These are phyloP conservation scores for Fusarium sp. DNA, from an alignment of 2,329 filamentous ascomycete genomes.

Conservation along the genomic window DNA sequence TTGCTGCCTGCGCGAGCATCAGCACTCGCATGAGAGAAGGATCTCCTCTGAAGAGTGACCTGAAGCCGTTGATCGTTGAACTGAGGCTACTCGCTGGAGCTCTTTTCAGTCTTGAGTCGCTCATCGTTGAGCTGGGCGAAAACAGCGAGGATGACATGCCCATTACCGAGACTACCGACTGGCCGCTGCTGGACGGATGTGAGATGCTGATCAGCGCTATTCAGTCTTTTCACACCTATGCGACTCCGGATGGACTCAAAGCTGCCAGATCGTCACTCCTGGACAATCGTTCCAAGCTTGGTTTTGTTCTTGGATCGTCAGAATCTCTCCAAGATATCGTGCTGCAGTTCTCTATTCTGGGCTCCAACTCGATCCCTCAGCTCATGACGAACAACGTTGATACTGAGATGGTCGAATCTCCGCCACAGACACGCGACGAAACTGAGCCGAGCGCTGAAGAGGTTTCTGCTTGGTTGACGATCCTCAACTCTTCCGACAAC, in stretches of 20 bases:
- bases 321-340: slow-evolving; percentile 37
- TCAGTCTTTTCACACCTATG: slow-evolving; percentile 15
- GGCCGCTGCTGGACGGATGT: slow-evolving; percentile 35
- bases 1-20: slow-evolving; percentile 31
- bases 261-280: slow-evolving; percentile 32
- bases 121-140: slow-evolving; percentile 32
- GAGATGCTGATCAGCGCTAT: slow-evolving; percentile 34
- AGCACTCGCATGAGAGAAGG: slow-evolving; percentile 6
- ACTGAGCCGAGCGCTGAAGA: slow-evolving; percentile 23
- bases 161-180: slow-evolving; percentile 14
- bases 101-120: slow-evolving; percentile 38
- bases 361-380: slow-evolving; percentile 26
- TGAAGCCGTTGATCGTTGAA: slow-evolving; percentile 34
- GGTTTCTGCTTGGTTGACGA: slow-evolving; percentile 34
- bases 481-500: slow-evolving; percentile 35
- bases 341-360: slow-evolving; percentile 34
- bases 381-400: slow-evolving; percentile 12
- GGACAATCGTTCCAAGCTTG: slow-evolving; percentile 36
- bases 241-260: slow-evolving; percentile 33
- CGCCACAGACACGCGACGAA: slow-evolving; percentile 6
- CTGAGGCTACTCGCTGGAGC: slow-evolving; percentile 37
- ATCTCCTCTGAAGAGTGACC: slow-evolving; percentile 2
- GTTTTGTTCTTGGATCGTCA: slow-evolving; percentile 40
- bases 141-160: slow-evolving; percentile 15
- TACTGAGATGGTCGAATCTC: not conserved